Evolutionary conservation across 2,329 filamentous ascomycete genomes (phyloP).

Genomic region (Laburnicola sp.): DNA sequence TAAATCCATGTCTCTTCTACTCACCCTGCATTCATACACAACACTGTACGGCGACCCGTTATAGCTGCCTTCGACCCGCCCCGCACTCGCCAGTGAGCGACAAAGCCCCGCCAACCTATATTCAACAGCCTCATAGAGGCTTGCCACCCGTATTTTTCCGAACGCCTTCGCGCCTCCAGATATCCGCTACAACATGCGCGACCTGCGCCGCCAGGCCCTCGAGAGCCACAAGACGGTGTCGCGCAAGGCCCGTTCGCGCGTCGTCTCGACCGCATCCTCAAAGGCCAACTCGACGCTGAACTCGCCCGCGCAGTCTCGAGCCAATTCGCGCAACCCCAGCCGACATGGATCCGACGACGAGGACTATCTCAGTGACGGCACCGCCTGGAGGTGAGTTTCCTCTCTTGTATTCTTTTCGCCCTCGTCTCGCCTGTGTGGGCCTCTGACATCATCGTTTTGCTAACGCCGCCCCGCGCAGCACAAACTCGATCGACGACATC

Average conservation of each 20-base stretch:
- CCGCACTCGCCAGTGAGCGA: slow-evolving; percentile 26
- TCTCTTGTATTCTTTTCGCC: slow-evolving; percentile 14
- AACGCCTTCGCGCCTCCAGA: slow-evolving; percentile 8
- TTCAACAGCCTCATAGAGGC: slow-evolving; percentile 18
- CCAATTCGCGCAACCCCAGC: slow-evolving; percentile 55
- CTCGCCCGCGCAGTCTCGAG: slow-evolving; percentile 61
- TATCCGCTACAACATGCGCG: slow-evolving; percentile 56
- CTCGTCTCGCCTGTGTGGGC: slow-evolving; percentile 13
- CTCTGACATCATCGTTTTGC: slow-evolving; percentile 35
- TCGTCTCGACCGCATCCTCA: slow-evolving; percentile 60
- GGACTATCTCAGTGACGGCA: slow-evolving; percentile 63
- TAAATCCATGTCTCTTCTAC: slow-evolving; percentile 44
- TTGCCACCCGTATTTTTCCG: slow-evolving; percentile 2
- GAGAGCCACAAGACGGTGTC: slow-evolving; percentile 74
- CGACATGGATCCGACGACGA: slow-evolving; percentile 68
- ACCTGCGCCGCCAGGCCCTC: slow-evolving; percentile 67
- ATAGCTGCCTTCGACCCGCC: slow-evolving; percentile 31
- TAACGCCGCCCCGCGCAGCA: slow-evolving; percentile 47
- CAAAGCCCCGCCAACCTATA: slow-evolving; percentile 23
- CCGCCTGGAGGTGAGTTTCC: slow-evolving; percentile 57
- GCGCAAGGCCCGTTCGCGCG: slow-evolving; percentile 64
- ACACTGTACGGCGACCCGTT: slow-evolving; percentile 36
- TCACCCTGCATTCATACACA: slow-evolving; percentile 26
- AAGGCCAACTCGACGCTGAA: slow-evolving; percentile 60
- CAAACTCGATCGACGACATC: slow-evolving; percentile 69